Evolutionary conservation across 1,139 yeast genomes (phyloP).

Genomic region (Yamadazyma sp.): DNA sequence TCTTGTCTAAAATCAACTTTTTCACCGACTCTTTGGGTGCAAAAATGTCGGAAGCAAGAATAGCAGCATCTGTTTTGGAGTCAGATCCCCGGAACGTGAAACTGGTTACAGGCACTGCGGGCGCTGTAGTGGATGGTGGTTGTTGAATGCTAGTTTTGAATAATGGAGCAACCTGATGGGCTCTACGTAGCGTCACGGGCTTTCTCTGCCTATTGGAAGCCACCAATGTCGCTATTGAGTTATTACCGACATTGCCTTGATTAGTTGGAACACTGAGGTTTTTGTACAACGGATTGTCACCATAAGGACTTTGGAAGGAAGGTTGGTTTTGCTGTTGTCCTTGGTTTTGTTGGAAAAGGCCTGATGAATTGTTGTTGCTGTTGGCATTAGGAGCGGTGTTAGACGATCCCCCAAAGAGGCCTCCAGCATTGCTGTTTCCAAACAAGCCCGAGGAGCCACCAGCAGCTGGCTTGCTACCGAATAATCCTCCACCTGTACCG

Average conservation of each 20-base stretch:
- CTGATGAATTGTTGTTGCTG: constrained; percentile 11
- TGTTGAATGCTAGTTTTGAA: constrained; percentile 21
- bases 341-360: constrained; percentile 22
- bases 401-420: constrained; percentile 20
- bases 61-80: constrained; percentile 44
- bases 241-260: constrained; percentile 16
- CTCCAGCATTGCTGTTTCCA: constrained; percentile 17
- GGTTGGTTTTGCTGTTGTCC: constrained; percentile 27
- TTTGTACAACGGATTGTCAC: constrained; percentile 64
- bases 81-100: constrained; percentile 18
- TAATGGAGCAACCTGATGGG: constrained; percentile 60
- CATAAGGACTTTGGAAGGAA: constrained; percentile 65
- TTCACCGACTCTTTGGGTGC: constrained; percentile 62
- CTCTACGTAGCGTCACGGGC: constrained; percentile 57
- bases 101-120: constrained; percentile 4
- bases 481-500: constrained; percentile 24
- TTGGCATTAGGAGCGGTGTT: constrained; percentile 21
- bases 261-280: constrained; percentile 29
- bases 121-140: constrained; percentile 6
- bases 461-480: constrained; percentile 20
- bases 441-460: constrained; percentile 28
- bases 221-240: constrained; percentile 56
- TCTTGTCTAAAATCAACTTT: constrained; percentile 55
- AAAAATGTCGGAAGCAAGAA: constrained; percentile 70
- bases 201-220: constrained; percentile 45